Evolutionary conservation across 495 filamentous ascomycete species (phyloP), one percentile per base, ranked within the genome.

Genomic region (Penicillium robsamsonii): DNA sequence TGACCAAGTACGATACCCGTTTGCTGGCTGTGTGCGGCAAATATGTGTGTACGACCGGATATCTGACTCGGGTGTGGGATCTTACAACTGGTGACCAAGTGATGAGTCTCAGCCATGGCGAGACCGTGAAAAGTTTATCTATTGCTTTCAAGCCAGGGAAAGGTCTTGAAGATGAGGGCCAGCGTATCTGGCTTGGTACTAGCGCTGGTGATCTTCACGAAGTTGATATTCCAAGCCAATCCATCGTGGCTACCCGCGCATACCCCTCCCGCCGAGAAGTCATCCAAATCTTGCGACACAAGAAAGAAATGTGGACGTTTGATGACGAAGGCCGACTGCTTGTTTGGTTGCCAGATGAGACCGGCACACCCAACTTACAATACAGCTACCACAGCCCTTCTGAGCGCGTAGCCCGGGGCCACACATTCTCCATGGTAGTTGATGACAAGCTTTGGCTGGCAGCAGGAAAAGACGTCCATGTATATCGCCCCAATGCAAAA

Each of bases 291-390:
- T 84, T 88, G 57, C 85, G 93, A 47, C 86, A 92, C 71, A 86
- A 84, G 56, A 89, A 91, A 61, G 88, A 96, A 59, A 85, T 98
- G 76, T 98, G 94, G 94, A 91, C 92, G 2, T 62, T 97, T 13
- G 95, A 97, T 71, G 92, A 96, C 55, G 85, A 88, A 59, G 94
- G 94, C 12, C 91, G 87, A 38, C 76, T 98, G 20, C 84, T 90
- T 56, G 82, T 97, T 20, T 98, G 94, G 94, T 81, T 82, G 8
- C 86, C 92, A 18, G 90, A 93, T 68, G 82, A 85, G 43, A 79
- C 79, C 11, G 91, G 91, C 2, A 74, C 82, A 1, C 91, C 92
- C 0, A 91, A 81, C 57, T 72, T 98, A 20, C 78, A 81, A 48
- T 82, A 83, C 56, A 79, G 75, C 62, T 77, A 76, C 48, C 73